Evolutionary conservation across 176 grass and related monocot species (phyloP).

Genomic region (Bothriochloa decipiens): DNA sequence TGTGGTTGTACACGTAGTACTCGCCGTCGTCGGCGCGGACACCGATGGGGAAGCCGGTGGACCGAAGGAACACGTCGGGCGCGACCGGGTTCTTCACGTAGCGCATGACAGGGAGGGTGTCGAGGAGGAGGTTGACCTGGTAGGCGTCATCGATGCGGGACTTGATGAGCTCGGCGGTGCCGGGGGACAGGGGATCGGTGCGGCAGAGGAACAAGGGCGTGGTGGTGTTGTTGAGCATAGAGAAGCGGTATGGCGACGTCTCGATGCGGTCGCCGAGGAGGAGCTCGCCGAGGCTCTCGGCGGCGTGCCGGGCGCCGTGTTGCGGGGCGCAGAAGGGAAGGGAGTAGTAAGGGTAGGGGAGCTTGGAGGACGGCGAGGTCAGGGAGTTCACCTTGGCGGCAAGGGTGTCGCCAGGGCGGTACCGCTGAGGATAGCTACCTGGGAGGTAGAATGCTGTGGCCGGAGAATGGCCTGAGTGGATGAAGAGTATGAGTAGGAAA

Average conservation of each 20-base stretch:
- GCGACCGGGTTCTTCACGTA: constrained; percentile 3
- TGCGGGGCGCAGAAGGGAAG: constrained; percentile 62
- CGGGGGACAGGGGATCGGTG: constrained; percentile 28
- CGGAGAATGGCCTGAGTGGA: background rate
- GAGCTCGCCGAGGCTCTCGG: constrained; percentile 75
- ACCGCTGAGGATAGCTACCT: constrained; percentile 59
- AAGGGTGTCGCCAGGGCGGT: constrained; percentile 47
- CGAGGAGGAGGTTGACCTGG: constrained; percentile 71
- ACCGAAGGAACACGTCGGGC: constrained; percentile 31
- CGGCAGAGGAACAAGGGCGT: constrained; percentile 55
- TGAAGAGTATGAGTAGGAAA: constrained; percentile 27
- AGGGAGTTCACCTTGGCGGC: constrained; percentile 68
- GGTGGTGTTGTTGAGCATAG: constrained; percentile 51
- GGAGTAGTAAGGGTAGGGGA: constrained; percentile 69
- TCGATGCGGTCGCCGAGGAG: constrained; percentile 78
- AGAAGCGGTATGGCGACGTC: constrained; percentile 67
- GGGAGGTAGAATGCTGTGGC: constrained; percentile 63
- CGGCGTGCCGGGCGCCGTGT: constrained; percentile 47
- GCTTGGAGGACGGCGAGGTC: constrained; percentile 59
- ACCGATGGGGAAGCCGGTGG: constrained; percentile 61
- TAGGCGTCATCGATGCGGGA: constrained; percentile 68
- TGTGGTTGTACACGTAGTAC: constrained; percentile 74
- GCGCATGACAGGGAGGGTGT: constrained; percentile 67
- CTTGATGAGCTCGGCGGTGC: constrained; percentile 45
- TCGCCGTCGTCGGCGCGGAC: constrained; percentile 49